These are phyloP conservation scores for Candida suzukii DNA, from an alignment of 805 yeast genomes.

Conservation along the genomic window DNA sequence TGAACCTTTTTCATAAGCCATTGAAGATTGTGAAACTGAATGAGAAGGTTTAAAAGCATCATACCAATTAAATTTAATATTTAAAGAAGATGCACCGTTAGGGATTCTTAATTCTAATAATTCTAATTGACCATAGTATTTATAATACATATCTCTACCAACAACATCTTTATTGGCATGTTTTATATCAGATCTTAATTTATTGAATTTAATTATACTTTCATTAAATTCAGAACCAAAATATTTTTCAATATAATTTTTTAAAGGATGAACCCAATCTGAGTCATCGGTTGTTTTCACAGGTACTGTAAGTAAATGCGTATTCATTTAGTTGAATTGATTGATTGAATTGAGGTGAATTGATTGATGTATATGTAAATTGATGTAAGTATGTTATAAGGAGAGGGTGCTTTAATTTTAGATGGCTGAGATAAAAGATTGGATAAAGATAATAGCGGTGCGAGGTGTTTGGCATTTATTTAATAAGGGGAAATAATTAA, in stretches of 20 bases:
- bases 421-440: too few relatives aligned
- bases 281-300: slow-evolving; percentile 44
- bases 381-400: too few relatives aligned
- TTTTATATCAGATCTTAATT: slow-evolving; percentile 51
- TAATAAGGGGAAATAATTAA: too few relatives aligned
- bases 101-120: slow-evolving; percentile 74
- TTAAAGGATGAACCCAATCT: slow-evolving; percentile 62
- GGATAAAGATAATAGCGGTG: too few relatives aligned
- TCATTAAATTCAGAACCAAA: slow-evolving; percentile 61
- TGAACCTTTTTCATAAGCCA: slow-evolving; percentile 87
- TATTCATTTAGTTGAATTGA: too few relatives aligned
- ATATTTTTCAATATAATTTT: slow-evolving; percentile 45
- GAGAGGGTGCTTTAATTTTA: too few relatives aligned
- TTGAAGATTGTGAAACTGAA: slow-evolving; percentile 60
- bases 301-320: slow-evolving; percentile 23
- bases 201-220: slow-evolving; percentile 49
- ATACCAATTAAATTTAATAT: slow-evolving; percentile 67
- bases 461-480: too few relatives aligned
- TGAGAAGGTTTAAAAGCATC: slow-evolving; percentile 56
- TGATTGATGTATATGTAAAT: too few relatives aligned
- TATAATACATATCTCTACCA: slow-evolving; percentile 50
- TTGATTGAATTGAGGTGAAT: too few relatives aligned
- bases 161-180: slow-evolving; percentile 30
- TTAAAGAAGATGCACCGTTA: slow-evolving; percentile 42
- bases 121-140: slow-evolving; percentile 78